These are phyloP conservation scores for Amphibolis antarctica DNA, from an alignment of 106 monocot species.

Conservation along the genomic window DNA sequence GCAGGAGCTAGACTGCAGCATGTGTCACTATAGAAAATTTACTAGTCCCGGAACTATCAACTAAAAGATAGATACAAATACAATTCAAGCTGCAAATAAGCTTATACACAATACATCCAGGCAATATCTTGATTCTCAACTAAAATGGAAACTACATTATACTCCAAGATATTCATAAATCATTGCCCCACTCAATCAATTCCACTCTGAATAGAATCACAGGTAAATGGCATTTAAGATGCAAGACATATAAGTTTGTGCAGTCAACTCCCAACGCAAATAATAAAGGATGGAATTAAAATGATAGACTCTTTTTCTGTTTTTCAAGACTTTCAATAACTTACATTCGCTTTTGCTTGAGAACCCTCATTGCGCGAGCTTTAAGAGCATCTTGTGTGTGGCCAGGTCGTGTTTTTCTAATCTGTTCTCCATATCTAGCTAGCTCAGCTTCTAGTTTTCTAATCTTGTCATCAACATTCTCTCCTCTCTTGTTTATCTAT, in stretches of 20 bases:
- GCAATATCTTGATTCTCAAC: neutral
- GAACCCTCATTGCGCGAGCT: constrained; percentile 84
- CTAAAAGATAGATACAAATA: neutral
- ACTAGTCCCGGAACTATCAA: neutral
- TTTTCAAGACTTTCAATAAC: constrained; percentile 1
- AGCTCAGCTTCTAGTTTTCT: constrained; percentile 78
- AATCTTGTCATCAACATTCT: constrained; percentile 78
- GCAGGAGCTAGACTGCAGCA: too few species aligned
- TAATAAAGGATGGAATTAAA: neutral
- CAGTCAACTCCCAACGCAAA: too few species aligned
- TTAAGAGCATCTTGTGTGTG: constrained; percentile 89
- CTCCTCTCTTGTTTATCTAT: constrained; percentile 93
- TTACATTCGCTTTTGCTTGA: constrained; percentile 91
- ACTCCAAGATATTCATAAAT: too few species aligned
- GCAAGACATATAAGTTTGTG: too few species aligned
- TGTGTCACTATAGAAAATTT: neutral
- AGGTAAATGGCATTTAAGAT: neutral
- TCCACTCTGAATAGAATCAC: too few species aligned
- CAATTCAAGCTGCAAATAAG: neutral
- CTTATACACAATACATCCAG: neutral
- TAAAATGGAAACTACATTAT: neutral
- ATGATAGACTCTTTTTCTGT: too few species aligned
- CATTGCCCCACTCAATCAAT: too few species aligned
- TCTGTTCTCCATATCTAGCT: constrained; percentile 75
- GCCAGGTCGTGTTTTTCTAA: constrained; percentile 81